Base-by-base conservation (phyloP, 805 yeast species). In the Lachancea sp. region DNA sequence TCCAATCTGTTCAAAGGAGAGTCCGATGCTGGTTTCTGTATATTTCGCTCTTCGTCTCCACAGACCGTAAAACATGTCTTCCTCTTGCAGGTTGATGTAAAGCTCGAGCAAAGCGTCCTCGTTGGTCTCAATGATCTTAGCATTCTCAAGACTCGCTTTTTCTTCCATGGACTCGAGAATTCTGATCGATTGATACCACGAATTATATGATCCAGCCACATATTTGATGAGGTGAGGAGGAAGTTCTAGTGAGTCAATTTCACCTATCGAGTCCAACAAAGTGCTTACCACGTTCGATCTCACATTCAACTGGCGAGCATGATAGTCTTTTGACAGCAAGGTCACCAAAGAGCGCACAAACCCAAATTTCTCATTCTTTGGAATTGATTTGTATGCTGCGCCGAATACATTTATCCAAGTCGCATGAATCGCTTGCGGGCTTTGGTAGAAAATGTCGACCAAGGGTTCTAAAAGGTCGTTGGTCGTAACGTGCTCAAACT, bases 1-100 rank as follows among this genome's bases (percentile, higher is more conserved):
- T 8, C 99, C 98, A 51, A 90, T 77, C 62, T 93, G 99, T 63
- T 93, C 99, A 59, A 81, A 91, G 0, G 96, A 86, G 25, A 95
- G 69, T 0, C 98, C 99, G 35, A 93, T 79, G 49, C 85, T 88
- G 0, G 99, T 93, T 60, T 93, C 96, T 8, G 84, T 75, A 60
- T 91, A 93, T 65, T 91, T 91, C 7, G 98, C 95, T 47, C 97
- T 76, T 62, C 98, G 76, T 68, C 98, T 79, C 99, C 99, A 93
- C 53, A 89, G 73, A 3, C 99, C 99, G 62, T 93, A 93, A 62
- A 90, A 93, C 90, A 91, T 85, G 57, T 93, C 99, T 44, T 87
- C 95, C 57, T 93, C 99, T 55, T 88, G 95, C 43, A 93, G 67
- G 8, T 84, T 79, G 4, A 95, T 82, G 57, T 91, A 93, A 63